Base-by-base conservation (phyloP, 306 rosid species). In the Luffa aegyptiaca region DNA sequence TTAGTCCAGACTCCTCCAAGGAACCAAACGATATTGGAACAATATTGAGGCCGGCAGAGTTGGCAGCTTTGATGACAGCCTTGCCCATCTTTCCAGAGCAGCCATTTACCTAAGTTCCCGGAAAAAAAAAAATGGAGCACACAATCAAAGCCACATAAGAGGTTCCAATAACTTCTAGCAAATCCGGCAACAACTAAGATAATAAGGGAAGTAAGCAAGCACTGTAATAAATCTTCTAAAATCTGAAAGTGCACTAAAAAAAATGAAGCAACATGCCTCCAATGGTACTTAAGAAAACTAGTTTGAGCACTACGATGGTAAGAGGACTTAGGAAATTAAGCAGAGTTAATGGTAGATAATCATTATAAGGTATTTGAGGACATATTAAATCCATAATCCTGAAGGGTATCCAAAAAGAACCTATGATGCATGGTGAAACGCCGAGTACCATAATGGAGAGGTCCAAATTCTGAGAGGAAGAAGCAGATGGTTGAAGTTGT, bases 41-140 rank as follows among this genome's bases (percentile, higher is more conserved):
- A 85, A 95, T 83, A 80, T 85, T 33, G 71, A 93, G 79, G 74
- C 99, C 99, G 16, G 97, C 97, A 83, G 96, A 88, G 73, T 91
- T 92, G 11, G 96, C 98, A 41, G 93, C 97, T 76, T 82, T 85
- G 77, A 93, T 90, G 46, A 93, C 93, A 33, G 97, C 92, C 85
- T 85, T 84, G 46, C 97, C 99, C 97, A 93, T 95, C 82, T 91
- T 95, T 18, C 98, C 98, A 56, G 91, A 82, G 77, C 98, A 95
- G 26, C 97, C 91, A 86, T 91, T 93, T 58, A 95, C 94, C 97
- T 93, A 57, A 39, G 58, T 49, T 70, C 53, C 52, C 57, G 57
- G 49, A 69, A 49, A 78, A 26, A 26, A 26, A 26, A 26, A 36
- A 79, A 61, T 45, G 31, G 61, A 6, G n/a, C 41, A 58, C 55